Base-by-base conservation (phyloP, 1,284 basidiomycete genomes). In the Pseudozyma tsukubaensis region DNA sequence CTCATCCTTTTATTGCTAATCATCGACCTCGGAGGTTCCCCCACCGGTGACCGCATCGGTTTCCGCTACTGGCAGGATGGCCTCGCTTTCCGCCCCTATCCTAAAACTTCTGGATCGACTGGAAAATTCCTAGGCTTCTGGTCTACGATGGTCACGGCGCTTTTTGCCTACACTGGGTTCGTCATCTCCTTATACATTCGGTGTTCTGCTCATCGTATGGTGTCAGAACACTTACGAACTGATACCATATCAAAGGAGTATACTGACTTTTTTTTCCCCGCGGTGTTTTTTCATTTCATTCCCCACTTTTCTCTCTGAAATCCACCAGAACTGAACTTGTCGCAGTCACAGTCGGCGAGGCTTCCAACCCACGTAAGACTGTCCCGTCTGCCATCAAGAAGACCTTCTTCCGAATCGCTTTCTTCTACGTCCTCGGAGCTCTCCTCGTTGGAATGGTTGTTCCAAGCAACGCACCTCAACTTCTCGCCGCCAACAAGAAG, bases 381-480 rank as follows among this genome's bases (percentile, higher is more conserved):
- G 88, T 90, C 55, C 89, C 89, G 4, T 85, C 85, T 8, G 89
- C 89, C 4, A 89, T 89, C 79, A 85, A 86, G 63, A 86, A 87
- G 77, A 82, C 82, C 2, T 89, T 88, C 84, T 86, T 85, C 85
- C 88, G 89, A 72, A 89, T 91, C 79, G 80, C 88, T 35, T 85
- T 92, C 54, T 93, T 93, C 87, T 93, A 92, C 80, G 76, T 86
- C 37, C 37, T 81, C 40, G 53, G 88, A 88, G 37, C 89, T 89
- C 18, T 91, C 42, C 63, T 80, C 11, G 66, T 82, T 19, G 81
- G 79, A 9, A 73, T 82, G 49, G 69, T 79, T 16, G 82, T 84
- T 7, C 72, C 77, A 2, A 59, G 57, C 39, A 77, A 79, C 51
- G 63, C 65, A 12, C 72, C 76, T 7, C 53, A 59, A 10, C 59